phyloP scores from a whole-genome alignment of 2,329 filamentous ascomycete genomes.

The Pseudomassariella vexata region DNA sequence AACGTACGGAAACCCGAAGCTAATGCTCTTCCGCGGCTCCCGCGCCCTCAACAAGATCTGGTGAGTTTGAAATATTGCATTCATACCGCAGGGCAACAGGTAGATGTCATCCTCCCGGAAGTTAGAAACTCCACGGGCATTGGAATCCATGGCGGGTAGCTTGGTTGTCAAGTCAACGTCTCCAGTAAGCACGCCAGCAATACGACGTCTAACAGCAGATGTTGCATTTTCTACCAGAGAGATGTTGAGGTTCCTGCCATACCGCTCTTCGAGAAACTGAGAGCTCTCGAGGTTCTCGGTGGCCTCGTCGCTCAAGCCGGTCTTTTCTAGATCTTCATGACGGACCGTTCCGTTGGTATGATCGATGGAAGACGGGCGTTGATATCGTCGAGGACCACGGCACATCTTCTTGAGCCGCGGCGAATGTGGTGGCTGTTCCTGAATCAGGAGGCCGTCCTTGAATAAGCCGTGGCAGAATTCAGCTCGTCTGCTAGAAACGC shows the following conservation, averaged over 20 bases:
- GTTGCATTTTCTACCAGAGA: conserved; percentile 77
- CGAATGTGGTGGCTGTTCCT: conserved; percentile 17
- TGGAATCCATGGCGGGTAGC: conserved; percentile 40
- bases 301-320: conserved; percentile 15
- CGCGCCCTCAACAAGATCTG: conserved; percentile 62
- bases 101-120: conserved; percentile 85
- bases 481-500: conserved; percentile 82
- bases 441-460: conserved; percentile 55
- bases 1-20: conserved; percentile 95
- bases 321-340: conserved; percentile 10
- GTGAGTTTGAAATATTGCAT: conserved; percentile 86
- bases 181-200: conserved; percentile 76
- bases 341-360: conserved; percentile 14
- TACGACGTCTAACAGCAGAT: conserved; percentile 77
- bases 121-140: conserved; percentile 51
- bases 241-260: conserved; percentile 82
- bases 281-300: conserved; percentile 58
- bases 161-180: conserved; percentile 58
- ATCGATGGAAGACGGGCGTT: conserved; percentile 46
- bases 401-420: conserved; percentile 30
- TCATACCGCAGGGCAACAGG: conserved; percentile 88
- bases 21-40: conserved; percentile 68
- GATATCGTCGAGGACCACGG: conserved; percentile 79
- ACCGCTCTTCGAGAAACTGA: conserved; percentile 87
- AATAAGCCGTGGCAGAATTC: conserved; percentile 81